Evolutionary conservation across 306 rosid genomes (phyloP).

Genomic region (Begonia masoniana): DNA sequence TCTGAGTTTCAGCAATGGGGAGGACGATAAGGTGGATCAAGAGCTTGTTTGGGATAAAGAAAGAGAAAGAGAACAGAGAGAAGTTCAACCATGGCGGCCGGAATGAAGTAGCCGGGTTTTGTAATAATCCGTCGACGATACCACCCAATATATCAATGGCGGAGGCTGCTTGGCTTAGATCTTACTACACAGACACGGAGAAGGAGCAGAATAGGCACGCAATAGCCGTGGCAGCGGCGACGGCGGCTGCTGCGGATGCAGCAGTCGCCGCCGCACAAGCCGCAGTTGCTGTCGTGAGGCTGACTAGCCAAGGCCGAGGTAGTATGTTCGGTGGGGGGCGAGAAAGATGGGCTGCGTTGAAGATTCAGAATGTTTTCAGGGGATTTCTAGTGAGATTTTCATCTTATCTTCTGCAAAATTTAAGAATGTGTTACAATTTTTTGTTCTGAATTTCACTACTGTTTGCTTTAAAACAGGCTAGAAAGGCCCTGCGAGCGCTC

Average conservation of each 20-base stretch:
- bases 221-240: conserved; percentile 80
- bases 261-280: conserved; percentile 88
- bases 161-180: conserved; percentile 73
- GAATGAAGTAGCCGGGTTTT: conserved; percentile 19
- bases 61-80: conserved; percentile 22
- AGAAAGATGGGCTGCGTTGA: conserved; percentile 57
- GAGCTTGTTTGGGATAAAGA: conserved; percentile 55
- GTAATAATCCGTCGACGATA: conserved; percentile 56
- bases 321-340: conserved; percentile 55
- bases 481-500: conserved; percentile 79
- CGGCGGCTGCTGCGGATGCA: conserved; percentile 78
- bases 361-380: conserved; percentile 62
- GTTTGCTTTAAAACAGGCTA: conserved; percentile 37
- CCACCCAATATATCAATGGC: conserved; percentile 69
- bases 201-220: conserved; percentile 80
- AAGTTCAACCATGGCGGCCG: conserved; percentile 20
- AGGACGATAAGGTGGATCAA: conserved; percentile 66
- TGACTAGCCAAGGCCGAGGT: conserved; percentile 68
- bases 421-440: neutral
- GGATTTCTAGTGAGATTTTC: conserved; percentile 50
- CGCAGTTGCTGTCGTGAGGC: conserved; percentile 69
- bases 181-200: conserved; percentile 46
- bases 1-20: conserved; percentile 32
- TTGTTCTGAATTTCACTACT: neutral
- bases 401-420: neutral